Percentiles rank a stretch among this genome's conserved stretches.
Conservation (phyloP, 345 rosid genomes). For the Sisymbrium altissimum region DNA sequence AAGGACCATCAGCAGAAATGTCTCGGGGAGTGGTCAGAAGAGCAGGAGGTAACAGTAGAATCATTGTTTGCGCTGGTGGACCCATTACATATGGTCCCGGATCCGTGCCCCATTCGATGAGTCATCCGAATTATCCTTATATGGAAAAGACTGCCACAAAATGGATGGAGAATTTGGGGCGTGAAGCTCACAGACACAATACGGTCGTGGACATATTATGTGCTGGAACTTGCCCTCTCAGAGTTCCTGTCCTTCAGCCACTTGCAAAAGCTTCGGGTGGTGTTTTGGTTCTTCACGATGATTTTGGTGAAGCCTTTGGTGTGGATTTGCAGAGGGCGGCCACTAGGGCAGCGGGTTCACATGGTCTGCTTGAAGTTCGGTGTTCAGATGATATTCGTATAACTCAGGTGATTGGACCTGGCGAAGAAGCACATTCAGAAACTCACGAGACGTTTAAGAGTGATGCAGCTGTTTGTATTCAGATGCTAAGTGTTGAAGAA, state of each 20-base stretch:
- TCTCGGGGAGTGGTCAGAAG: conserved; percentile 83
- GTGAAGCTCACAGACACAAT: conserved; percentile 64
- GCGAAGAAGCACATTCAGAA: conserved; percentile 87
- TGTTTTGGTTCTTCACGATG: conserved; percentile 92
- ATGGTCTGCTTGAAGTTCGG: conserved; percentile 85
- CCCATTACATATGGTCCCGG: conserved; percentile 94
- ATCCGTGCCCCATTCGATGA: conserved; percentile 77
- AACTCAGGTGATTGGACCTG: conserved; percentile 95
- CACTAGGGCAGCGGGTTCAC: conserved; percentile 76
- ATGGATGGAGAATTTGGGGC: conserved; percentile 88
- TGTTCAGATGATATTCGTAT: conserved; percentile 91
- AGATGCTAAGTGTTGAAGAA: conserved; percentile 89
- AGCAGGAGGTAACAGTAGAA: conserved; percentile 84
- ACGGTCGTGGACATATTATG: conserved; percentile 90
- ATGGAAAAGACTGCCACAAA: conserved; percentile 82
- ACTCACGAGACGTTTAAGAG: conserved; percentile 66
- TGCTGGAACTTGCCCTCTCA: conserved; percentile 95
- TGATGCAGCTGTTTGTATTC: conserved; percentile 64
- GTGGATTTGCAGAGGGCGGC: conserved; percentile 95
- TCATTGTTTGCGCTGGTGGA: conserved; percentile 93
- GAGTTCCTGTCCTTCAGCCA: conserved; percentile 86
- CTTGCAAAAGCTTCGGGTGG: conserved; percentile 96
- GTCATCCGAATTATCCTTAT: conserved; percentile 82
- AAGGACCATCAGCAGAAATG: conserved; percentile 90
- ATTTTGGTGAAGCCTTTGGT: conserved; percentile 98